Conservation (phyloP, 148 eudicot genomes). For the Chenopodium album region DNA sequence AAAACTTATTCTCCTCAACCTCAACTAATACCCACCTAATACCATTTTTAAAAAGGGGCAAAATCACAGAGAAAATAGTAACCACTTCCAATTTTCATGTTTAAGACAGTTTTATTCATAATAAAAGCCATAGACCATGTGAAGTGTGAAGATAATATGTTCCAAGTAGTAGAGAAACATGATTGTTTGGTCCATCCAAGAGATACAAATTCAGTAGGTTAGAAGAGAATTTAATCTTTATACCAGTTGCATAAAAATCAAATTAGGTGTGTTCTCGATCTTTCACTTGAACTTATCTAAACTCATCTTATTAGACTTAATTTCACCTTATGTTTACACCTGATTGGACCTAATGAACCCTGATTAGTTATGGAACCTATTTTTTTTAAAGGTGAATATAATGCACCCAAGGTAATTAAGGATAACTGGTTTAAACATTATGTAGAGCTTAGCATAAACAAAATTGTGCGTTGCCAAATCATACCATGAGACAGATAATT, state of each 20-base stretch:
- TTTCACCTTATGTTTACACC: too few relatives aligned
- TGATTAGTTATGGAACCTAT: too few relatives aligned
- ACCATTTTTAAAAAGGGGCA: conserved; percentile 29
- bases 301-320: too few relatives aligned
- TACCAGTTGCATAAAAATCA: conserved; percentile 26
- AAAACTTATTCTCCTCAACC: conserved; percentile 32
- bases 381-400: too few relatives aligned
- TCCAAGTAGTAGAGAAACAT: conserved; percentile 12
- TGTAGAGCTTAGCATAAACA: not conserved
- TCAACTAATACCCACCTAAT: conserved; percentile 72
- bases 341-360: too few relatives aligned
- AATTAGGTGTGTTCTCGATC: conserved; percentile 1
- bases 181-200: conserved; percentile 9
- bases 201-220: conserved; percentile 5
- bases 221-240: not conserved
- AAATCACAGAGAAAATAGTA: conserved; percentile 42
- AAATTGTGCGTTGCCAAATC: not conserved
- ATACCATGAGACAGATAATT: not conserved
- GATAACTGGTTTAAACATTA: conserved; percentile 9
- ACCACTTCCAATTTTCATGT: conserved; percentile 33
- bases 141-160: conserved; percentile 31
- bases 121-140: conserved; percentile 35
- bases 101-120: conserved; percentile 22
- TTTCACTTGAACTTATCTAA: too few relatives aligned
- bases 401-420: conserved; percentile 33